phyloP scores from a whole-genome alignment of 192 early-diverging fungal genomes.

The Diversispora epigaea region DNA sequence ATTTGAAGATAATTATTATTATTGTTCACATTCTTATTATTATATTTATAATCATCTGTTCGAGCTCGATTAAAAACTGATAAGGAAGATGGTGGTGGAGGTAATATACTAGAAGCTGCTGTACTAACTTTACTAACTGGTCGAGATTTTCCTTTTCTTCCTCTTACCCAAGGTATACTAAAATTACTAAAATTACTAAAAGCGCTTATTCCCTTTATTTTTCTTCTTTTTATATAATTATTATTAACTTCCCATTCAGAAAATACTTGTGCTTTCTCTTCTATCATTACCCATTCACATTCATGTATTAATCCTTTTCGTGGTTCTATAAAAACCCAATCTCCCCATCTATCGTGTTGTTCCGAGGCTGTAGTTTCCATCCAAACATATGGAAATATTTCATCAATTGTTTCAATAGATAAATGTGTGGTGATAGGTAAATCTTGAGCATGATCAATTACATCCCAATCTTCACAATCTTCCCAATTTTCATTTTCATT shows the following conservation, averaged over 20 bases:
- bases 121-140: constrained; percentile 1
- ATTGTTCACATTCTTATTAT: background rate
- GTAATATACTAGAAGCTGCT: background rate
- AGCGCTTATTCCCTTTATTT: background rate
- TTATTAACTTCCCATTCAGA: background rate
- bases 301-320: constrained; percentile 27
- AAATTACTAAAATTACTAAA: constrained; percentile 23
- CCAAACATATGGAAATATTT: constrained; percentile 34
- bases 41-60: constrained; percentile 2
- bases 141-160: background rate
- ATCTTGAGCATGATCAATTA: constrained; percentile 6
- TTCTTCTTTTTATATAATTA: background rate
- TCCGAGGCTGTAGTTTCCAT: constrained; percentile 25
- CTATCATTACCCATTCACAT: constrained; percentile 34
- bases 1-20: background rate
- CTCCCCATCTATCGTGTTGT: constrained; percentile 23
- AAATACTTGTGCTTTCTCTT: constrained; percentile 30
- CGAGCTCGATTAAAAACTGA: background rate
- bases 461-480: constrained; percentile 26
- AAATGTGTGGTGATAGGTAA: constrained; percentile 28
- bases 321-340: constrained; percentile 34
- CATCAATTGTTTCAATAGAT: constrained; percentile 30
- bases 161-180: constrained; percentile 18
- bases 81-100: background rate
- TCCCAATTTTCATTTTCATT: background rate